A percentile compares a stretch with the other conserved stretches of the same genome.
Conservation (phyloP, 169 alveolate genomes). For the Babesia gibsoni region DNA sequence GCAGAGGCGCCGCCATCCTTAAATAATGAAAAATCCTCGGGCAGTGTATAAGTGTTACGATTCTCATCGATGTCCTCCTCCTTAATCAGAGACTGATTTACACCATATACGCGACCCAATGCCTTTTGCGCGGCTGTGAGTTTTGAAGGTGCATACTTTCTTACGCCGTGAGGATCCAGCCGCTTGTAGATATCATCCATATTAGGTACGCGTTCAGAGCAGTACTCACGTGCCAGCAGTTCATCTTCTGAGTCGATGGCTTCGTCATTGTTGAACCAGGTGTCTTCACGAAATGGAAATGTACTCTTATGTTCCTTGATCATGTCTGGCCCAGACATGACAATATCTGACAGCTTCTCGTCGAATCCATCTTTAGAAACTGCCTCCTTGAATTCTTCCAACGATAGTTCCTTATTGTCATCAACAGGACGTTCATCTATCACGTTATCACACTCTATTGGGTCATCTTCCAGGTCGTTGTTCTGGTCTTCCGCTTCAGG, state of each 20-base stretch:
- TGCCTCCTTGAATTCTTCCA: conserved; percentile 1
- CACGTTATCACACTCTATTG: not conserved
- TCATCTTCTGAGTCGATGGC: conserved; percentile 60
- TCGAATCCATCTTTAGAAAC: conserved; percentile 1
- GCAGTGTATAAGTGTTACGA: not conserved
- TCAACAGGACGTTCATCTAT: not conserved
- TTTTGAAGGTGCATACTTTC: conserved; percentile 25
- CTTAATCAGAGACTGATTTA: conserved; percentile 18
- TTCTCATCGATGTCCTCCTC: conserved; percentile 5
- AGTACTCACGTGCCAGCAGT: conserved; percentile 34
- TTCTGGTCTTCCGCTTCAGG: not conserved
- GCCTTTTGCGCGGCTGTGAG: conserved; percentile 2
- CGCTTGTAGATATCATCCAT: conserved; percentile 34
- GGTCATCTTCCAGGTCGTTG: not conserved
- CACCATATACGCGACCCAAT: conserved; percentile 48
- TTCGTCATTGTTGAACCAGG: conserved; percentile 48
- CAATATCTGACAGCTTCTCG: conserved; percentile 4
- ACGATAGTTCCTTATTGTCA: not conserved
- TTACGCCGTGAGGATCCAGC: conserved; percentile 51
- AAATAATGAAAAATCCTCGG: not conserved
- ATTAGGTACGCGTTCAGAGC: conserved; percentile 20
- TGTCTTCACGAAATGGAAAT: conserved; percentile 4
- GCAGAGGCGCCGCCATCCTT: not conserved
- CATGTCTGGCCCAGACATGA: not conserved
- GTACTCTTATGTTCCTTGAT: not conserved